phyloP scores from a whole-genome alignment of 2,329 filamentous ascomycete species.

The Parascedosporium putredinis region DNA sequence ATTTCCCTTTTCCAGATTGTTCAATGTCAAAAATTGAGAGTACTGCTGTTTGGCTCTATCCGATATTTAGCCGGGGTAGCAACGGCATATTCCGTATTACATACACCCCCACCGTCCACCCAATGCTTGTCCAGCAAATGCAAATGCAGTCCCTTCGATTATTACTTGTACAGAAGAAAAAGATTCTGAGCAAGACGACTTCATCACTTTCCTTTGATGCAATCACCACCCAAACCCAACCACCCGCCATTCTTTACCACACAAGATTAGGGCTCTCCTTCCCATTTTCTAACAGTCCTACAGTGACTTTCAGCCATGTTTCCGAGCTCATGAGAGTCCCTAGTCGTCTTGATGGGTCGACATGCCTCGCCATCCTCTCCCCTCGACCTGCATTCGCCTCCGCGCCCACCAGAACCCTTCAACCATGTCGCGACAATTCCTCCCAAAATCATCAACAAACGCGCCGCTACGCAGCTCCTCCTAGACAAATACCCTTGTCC shows the following conservation, averaged over 20 bases:
- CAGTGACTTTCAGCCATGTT: conserved; percentile 35
- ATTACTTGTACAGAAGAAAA: not conserved
- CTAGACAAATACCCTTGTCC: not conserved
- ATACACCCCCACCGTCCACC: not conserved
- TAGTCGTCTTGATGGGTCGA: conserved; percentile 49
- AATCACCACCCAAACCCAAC: not conserved
- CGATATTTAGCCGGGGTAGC: conserved; percentile 5
- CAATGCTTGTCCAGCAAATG: not conserved
- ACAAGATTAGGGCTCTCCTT: too few relatives aligned
- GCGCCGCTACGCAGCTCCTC: conserved; percentile 6
- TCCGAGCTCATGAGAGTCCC: conserved; percentile 50
- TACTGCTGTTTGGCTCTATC: not conserved
- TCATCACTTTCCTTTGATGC: conserved; percentile 4
- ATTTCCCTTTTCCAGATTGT: too few relatives aligned
- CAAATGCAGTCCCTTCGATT: too few relatives aligned
- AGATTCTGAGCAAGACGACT: not conserved
- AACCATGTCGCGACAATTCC: conserved; percentile 6
- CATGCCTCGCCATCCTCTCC: conserved; percentile 44
- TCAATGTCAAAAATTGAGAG: conserved; percentile 1
- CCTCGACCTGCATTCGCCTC: conserved; percentile 26
- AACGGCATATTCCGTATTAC: not conserved
- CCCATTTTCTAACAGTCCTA: too few relatives aligned
- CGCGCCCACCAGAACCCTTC: conserved; percentile 9
- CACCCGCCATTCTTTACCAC: not conserved
- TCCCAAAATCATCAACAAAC: conserved; percentile 9